phyloP scores from a whole-genome alignment of 106 monocot genomes.

The Platanthera guangdongensis region DNA sequence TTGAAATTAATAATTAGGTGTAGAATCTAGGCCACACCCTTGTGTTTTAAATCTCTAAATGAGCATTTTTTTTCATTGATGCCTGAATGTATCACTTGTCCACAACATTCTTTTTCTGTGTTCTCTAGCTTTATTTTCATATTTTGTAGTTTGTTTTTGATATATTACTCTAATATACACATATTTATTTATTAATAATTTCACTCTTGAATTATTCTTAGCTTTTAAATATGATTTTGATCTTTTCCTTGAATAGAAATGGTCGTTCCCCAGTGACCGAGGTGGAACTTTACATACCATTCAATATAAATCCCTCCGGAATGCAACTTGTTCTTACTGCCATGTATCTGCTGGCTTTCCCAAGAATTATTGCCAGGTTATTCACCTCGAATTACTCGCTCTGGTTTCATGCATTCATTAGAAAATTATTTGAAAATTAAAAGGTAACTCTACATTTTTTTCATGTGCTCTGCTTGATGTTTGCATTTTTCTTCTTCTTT shows the following conservation, averaged over 20 bases:
- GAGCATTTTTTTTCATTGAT: background rate
- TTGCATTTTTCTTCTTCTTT: conserved; percentile 9
- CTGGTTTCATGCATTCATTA: conserved; percentile 2
- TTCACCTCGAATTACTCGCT: background rate
- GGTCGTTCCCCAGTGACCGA: conserved; percentile 63
- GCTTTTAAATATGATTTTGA: background rate
- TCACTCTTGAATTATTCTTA: background rate
- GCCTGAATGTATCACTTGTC: background rate
- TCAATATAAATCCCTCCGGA: conserved; percentile 98
- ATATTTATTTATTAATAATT: background rate
- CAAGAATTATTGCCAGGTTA: conserved; percentile 92
- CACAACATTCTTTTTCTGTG: background rate
- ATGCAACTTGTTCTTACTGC: conserved; percentile 98
- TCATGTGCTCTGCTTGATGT: conserved; percentile 8
- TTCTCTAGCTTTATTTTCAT: background rate
- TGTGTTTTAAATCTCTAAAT: background rate
- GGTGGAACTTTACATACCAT: conserved; percentile 94
- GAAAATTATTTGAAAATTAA: no score
- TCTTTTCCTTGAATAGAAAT: conserved; percentile 28
- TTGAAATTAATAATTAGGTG: no score
- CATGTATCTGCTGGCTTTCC: conserved; percentile 85
- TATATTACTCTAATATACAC: background rate
- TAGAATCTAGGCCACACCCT: no score
- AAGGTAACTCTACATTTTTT: background rate
- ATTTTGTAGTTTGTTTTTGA: background rate